Evolutionary conservation across 73 alveolate genomes (phyloP), one percentile per base, ranked within the genome.

Genomic region (Tetrahymena thermophila): DNA sequence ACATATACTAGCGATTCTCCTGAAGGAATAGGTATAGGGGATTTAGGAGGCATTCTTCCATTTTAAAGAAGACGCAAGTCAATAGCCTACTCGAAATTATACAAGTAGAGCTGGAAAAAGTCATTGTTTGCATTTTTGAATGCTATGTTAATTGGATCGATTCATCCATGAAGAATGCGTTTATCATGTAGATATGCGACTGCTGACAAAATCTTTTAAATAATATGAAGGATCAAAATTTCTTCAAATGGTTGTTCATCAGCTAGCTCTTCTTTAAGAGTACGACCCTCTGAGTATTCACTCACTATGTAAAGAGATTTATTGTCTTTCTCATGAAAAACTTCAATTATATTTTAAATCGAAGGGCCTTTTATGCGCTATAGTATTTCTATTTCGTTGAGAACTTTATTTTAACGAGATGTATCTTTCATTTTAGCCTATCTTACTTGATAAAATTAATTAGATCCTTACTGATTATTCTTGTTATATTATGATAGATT

Each of bases 101-200:
- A 71, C 89, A 71, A 71, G 89, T 71, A 71, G 37, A 71, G 89
- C 89, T 71, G 31, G 89, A 71, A 71, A 71, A 71, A 71, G 89
- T 71, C 89, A 42, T 71, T 71, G 89, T 71, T 71, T 71, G 89
- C 89, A 71, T 71, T 71, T 71, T 71, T 71, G 89, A 71, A 71
- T 71, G 89, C 89, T 71, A 71, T 71, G 89, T 71, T 71, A 71
- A 71, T 71, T 71, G 89, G 89, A 71, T 71, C 89, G 89, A 71
- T 71, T 71, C 89, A 71, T 71, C 89, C 89, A 71, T 71, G 89
- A n/a, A 71, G 37, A 71, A 71, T 71, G 37, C 89, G 89, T 71
- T 71, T 71, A 71, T 71, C 89, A 71, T 71, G 89, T 1, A 71
- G 89, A 8, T 71, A 71, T n/a, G 89, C 89, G 31, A 71, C 23